A percentile compares a stretch with the other conserved stretches of the same genome.
Conservation (phyloP, 495 filamentous ascomycete genomes). For the Penicillium odoratum region DNA sequence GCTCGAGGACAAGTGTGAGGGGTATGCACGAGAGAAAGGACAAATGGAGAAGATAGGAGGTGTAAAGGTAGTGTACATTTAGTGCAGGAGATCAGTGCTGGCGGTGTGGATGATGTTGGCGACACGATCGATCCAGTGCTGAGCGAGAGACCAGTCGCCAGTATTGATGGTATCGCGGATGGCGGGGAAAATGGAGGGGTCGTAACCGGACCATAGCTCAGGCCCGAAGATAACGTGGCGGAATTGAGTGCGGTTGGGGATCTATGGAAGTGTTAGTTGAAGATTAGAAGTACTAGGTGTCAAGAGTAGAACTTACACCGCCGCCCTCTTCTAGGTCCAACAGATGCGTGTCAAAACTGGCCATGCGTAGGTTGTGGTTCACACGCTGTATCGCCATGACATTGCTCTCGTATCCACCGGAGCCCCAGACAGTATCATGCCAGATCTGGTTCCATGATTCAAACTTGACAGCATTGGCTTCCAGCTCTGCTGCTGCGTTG, state of each 20-base stretch:
- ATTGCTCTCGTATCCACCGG: slow-evolving; percentile 69
- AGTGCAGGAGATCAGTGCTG: slow-evolving; percentile 55
- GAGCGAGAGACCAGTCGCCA: slow-evolving; percentile 68
- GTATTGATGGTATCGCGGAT: slow-evolving; percentile 78
- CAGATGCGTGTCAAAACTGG: slow-evolving; percentile 77
- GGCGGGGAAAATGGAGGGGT: slow-evolving; percentile 77
- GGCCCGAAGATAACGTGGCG: slow-evolving; percentile 91
- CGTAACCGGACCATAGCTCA: slow-evolving; percentile 73
- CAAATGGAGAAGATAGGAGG: slow-evolving; percentile 1
- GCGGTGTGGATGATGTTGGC: slow-evolving; percentile 68
- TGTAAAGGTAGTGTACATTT: slow-evolving; percentile 12
- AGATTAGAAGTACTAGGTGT: background rate
- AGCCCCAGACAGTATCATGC: slow-evolving; percentile 64
- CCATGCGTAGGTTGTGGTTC: slow-evolving; percentile 71
- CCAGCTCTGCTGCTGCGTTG: slow-evolving; percentile 60
- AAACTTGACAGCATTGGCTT: slow-evolving; percentile 61
- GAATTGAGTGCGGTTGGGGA: slow-evolving; percentile 89
- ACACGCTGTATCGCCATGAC: slow-evolving; percentile 61
- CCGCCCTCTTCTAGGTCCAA: slow-evolving; percentile 69
- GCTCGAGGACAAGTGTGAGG: slow-evolving; percentile 4
- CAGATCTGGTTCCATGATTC: slow-evolving; percentile 70
- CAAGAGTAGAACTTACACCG: slow-evolving; percentile 55
- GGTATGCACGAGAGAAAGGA: slow-evolving; percentile 16
- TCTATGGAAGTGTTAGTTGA: slow-evolving; percentile 43
- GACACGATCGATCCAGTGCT: slow-evolving; percentile 69